Conservation (phyloP, 495 filamentous ascomycete species). For the Xylaria sp. region DNA sequence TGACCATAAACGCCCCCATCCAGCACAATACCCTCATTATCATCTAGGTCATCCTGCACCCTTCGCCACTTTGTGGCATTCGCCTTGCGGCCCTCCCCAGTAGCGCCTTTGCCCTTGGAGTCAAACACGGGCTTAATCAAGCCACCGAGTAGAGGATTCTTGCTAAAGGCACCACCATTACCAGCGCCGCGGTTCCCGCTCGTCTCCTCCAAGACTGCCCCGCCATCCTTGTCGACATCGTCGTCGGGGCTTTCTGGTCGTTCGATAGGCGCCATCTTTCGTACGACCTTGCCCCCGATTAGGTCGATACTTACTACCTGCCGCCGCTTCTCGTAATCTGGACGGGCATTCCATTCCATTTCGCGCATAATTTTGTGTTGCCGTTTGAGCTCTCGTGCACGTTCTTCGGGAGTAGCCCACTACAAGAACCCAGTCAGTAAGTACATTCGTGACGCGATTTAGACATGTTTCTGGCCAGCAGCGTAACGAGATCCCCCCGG, state of each 20-base stretch:
- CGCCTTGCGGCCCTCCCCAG: slow-evolving; percentile 46
- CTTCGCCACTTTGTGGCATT: slow-evolving; percentile 75
- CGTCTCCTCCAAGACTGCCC: slow-evolving; percentile 30
- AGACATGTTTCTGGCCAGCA: not conserved
- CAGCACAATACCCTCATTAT: slow-evolving; percentile 92
- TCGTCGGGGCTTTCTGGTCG: slow-evolving; percentile 56
- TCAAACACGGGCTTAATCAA: slow-evolving; percentile 82
- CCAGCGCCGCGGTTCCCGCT: slow-evolving; percentile 37
- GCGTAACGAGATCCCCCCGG: not conserved
- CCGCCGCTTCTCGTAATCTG: slow-evolving; percentile 91
- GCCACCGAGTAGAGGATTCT: slow-evolving; percentile 81
- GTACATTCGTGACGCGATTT: not conserved
- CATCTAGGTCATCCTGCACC: slow-evolving; percentile 88
- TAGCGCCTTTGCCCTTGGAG: slow-evolving; percentile 54
- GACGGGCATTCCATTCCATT: slow-evolving; percentile 87
- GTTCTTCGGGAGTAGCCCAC: slow-evolving; percentile 88
- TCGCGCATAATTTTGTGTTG: slow-evolving; percentile 89
- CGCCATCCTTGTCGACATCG: slow-evolving; percentile 43
- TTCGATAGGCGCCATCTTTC: slow-evolving; percentile 71
- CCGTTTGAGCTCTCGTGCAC: slow-evolving; percentile 84
- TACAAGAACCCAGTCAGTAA: not conserved
- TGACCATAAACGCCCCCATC: slow-evolving; percentile 78
- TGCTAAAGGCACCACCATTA: slow-evolving; percentile 72
- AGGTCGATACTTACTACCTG: slow-evolving; percentile 89
- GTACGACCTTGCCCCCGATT: slow-evolving; percentile 75